A percentile compares a stretch with the other conserved stretches of the same genome.
phyloP scores from a whole-genome alignment of 306 rosid species.

The Echinosophora koreensis region DNA sequence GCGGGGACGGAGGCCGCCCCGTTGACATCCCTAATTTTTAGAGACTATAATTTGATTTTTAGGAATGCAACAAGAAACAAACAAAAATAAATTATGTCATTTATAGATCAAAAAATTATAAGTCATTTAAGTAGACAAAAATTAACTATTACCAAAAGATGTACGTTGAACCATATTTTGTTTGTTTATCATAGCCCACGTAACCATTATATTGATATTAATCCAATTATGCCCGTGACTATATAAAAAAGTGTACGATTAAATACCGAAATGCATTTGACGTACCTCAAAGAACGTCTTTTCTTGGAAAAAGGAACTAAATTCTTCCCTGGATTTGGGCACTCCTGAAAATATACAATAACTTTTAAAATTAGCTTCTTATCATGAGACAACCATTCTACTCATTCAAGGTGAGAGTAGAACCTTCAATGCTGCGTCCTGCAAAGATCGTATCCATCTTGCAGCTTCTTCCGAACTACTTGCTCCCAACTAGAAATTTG shows the following conservation, averaged over 20 bases:
- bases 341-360: constrained; percentile 59
- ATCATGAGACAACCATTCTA: constrained; percentile 38
- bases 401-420: constrained; percentile 24
- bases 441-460: constrained; percentile 79
- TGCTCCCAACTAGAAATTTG: constrained; percentile 75
- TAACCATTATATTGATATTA: not conserved
- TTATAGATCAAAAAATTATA: not conserved
- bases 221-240: not conserved
- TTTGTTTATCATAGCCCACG: too few relatives aligned
- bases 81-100: not conserved
- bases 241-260: not conserved
- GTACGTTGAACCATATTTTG: not conserved
- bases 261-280: constrained; percentile 18
- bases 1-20: too few relatives aligned
- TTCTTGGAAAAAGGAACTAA: constrained; percentile 51
- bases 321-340: constrained; percentile 57
- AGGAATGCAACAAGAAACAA: not conserved
- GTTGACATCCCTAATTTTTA: too few relatives aligned
- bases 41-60: not conserved
- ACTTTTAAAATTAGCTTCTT: constrained; percentile 40
- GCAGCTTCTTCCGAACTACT: constrained; percentile 94
- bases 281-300: constrained; percentile 67
- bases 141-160: not conserved
- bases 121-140: not conserved
- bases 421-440: constrained; percentile 83